Conservation (phyloP, 768 basidiomycete genomes). For the Wakefieldia striispora region DNA sequence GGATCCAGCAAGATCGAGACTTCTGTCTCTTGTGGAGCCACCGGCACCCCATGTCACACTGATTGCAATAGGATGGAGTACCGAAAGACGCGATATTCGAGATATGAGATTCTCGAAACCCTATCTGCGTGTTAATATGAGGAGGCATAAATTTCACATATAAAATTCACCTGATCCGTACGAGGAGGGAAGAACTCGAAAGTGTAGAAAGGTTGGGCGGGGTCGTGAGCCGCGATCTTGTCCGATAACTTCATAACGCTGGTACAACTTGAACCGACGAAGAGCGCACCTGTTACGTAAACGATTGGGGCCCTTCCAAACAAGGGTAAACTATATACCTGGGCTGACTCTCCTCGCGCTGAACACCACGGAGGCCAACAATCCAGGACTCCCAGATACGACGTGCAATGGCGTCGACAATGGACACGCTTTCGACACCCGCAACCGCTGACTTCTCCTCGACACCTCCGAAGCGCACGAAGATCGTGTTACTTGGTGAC, state of each 20-base stretch:
- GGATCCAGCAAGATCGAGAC: constrained; percentile 80
- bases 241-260: constrained; percentile 62
- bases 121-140: constrained; percentile 35
- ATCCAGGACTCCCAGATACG: background rate
- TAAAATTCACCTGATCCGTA: constrained; percentile 69
- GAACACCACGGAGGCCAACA: background rate
- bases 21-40: constrained; percentile 84
- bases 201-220: constrained; percentile 73
- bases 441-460: constrained; percentile 82
- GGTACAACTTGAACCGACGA: too few relatives aligned
- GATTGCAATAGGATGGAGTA: constrained; percentile 76
- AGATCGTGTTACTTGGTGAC: constrained; percentile 94
- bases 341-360: constrained; percentile 2
- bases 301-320: constrained; percentile 15
- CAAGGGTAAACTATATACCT: constrained; percentile 26
- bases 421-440: constrained; percentile 62
- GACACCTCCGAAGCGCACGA: constrained; percentile 89
- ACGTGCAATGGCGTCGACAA: constrained; percentile 17
- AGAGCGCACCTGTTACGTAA: constrained; percentile 28
- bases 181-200: constrained; percentile 98
- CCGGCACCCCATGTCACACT: constrained; percentile 99
- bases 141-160: background rate
- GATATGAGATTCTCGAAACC: constrained; percentile 90
- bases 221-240: constrained; percentile 50
- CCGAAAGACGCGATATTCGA: constrained; percentile 80